Evolutionary conservation across 169 alveolate species (phyloP).

Genomic region (Cryptosporidium viatorum): DNA sequence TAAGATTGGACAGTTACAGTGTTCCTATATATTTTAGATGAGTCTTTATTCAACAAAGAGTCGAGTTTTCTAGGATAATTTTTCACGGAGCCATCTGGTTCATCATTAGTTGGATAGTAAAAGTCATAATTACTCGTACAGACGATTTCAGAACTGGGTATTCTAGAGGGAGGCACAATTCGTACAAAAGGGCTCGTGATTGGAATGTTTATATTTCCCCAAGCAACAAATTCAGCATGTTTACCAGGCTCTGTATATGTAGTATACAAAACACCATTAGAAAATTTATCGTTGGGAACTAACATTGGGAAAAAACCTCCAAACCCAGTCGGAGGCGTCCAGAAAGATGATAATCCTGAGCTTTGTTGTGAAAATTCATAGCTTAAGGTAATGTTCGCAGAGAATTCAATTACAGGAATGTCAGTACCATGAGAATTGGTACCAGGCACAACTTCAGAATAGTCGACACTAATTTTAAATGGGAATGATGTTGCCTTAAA

Average conservation of each 20-base stretch:
- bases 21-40: conserved; percentile 25
- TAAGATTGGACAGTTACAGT: conserved; percentile 58
- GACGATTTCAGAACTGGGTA: conserved; percentile 24
- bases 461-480: conserved; percentile 52
- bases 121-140: conserved; percentile 74
- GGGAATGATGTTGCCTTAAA: conserved; percentile 57
- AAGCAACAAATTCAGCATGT: conserved; percentile 43
- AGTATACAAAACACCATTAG: conserved; percentile 52
- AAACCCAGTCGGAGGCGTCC: conserved; percentile 67
- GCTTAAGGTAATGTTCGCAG: conserved; percentile 57
- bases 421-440: conserved; percentile 42
- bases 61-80: conserved; percentile 32
- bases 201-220: conserved; percentile 62
- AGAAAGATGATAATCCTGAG: conserved; percentile 28
- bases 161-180: conserved; percentile 67
- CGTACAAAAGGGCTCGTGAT: conserved; percentile 66
- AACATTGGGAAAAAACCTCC: conserved; percentile 70
- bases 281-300: conserved; percentile 54
- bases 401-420: conserved; percentile 58
- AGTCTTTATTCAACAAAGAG: conserved; percentile 11
- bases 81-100: conserved; percentile 21
- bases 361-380: conserved; percentile 29
- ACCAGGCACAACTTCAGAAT: conserved; percentile 33
- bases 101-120: conserved; percentile 57
- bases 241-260: conserved; percentile 63